Percentiles rank a stretch among this genome's conserved stretches.
Evolutionary conservation across 116 monocot species (phyloP).

Genomic region (Posidonia oceanica): DNA sequence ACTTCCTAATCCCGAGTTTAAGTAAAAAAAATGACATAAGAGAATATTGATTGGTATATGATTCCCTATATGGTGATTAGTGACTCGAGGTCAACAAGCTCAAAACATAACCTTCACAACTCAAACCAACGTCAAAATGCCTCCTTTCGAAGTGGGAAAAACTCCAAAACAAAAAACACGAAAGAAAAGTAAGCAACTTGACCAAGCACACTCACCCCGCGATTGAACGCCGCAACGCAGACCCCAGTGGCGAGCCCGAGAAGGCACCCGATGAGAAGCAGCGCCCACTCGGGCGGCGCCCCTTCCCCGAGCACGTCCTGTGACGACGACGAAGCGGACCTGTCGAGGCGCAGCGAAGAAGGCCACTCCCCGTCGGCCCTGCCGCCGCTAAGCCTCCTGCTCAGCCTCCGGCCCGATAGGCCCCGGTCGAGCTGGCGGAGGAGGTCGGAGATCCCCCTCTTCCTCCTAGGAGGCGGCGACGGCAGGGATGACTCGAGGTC

Average conservation of each 20-base stretch:
- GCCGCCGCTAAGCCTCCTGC: slow-evolving; percentile 1
- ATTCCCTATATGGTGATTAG: too few species aligned
- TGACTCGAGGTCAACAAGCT: too few species aligned
- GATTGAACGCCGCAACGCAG: slow-evolving; percentile 94
- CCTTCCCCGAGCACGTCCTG: slow-evolving; percentile 74
- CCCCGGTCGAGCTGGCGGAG: slow-evolving; percentile 41
- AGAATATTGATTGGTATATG: too few species aligned
- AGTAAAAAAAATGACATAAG: too few species aligned
- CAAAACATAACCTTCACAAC: too few species aligned
- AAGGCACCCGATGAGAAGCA: slow-evolving; percentile 91
- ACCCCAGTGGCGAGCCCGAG: slow-evolving; percentile 93
- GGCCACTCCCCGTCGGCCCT: background rate
- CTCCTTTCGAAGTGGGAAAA: background rate
- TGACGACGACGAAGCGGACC: background rate
- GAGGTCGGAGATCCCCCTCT: slow-evolving; percentile 42
- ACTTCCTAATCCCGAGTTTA: too few species aligned
- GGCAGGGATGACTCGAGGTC: background rate
- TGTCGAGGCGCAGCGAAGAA: background rate
- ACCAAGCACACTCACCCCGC: slow-evolving; percentile 48
- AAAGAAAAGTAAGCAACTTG: background rate
- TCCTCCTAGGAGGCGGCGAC: slow-evolving; percentile 8
- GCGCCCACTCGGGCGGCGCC: slow-evolving; percentile 97
- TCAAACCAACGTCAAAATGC: too few species aligned
- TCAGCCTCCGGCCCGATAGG: slow-evolving; percentile 22
- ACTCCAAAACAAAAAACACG: background rate